Evolutionary conservation across 768 basidiomycete species (phyloP).

Genomic region (Suillus placidus): DNA sequence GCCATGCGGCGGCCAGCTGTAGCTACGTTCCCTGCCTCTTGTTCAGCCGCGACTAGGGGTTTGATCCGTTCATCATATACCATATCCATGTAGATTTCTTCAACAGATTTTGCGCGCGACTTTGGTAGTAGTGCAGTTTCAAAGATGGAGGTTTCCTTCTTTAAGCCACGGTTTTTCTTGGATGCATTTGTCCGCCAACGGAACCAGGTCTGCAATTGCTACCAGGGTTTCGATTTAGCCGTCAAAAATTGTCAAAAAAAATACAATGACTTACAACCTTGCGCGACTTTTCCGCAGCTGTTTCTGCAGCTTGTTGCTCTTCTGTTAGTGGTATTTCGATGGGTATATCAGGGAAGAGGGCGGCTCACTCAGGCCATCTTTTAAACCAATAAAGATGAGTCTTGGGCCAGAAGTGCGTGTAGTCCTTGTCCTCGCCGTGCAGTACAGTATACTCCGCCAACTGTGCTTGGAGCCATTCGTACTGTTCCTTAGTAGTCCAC

Average conservation of each 20-base stretch:
- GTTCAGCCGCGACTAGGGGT: not conserved
- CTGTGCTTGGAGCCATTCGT: not conserved
- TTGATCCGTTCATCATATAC: slow-evolving; percentile 8
- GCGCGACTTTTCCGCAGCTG: not conserved
- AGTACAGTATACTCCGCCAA: not conserved
- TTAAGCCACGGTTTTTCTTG: not conserved
- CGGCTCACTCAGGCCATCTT: slow-evolving; percentile 4
- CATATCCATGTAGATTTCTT: not conserved
- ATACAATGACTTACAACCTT: slow-evolving; percentile 5
- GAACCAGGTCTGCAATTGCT: slow-evolving; percentile 10
- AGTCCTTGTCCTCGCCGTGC: not conserved
- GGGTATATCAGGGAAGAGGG: not conserved
- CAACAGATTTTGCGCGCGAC: not conserved
- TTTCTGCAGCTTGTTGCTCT: not conserved
- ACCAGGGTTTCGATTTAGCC: not conserved
- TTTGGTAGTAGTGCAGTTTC: not conserved
- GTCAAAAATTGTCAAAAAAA: not conserved
- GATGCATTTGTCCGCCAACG: slow-evolving; percentile 2
- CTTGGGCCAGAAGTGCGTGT: not conserved
- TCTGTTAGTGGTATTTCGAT: not conserved
- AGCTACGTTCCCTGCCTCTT: slow-evolving; percentile 1
- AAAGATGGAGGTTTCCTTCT: slow-evolving; percentile 3
- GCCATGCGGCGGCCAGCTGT: not conserved
- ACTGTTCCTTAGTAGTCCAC: not conserved
- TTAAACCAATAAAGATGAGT: slow-evolving; percentile 5